Evolutionary conservation across 2,329 filamentous ascomycete genomes (phyloP).

Genomic region (Hypoxylon sp.): DNA sequence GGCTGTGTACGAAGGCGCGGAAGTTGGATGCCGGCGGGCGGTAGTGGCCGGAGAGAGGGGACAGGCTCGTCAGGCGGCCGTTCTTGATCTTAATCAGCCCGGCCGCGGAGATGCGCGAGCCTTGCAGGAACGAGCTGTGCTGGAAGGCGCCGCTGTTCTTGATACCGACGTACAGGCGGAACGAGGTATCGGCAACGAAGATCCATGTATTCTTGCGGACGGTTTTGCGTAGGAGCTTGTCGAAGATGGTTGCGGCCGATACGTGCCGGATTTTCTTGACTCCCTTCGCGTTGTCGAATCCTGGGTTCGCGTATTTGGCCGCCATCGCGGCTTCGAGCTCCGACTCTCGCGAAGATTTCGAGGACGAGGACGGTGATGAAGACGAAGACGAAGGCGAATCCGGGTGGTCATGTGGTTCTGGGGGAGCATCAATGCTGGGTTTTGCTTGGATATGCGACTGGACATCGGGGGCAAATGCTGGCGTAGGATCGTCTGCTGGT

Average conservation of each 20-base stretch:
- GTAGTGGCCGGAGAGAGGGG: conserved; percentile 83
- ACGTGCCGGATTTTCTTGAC: conserved; percentile 70
- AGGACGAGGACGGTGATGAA: conserved; percentile 45
- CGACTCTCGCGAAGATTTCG: conserved; percentile 58
- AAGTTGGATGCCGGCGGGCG: conserved; percentile 87
- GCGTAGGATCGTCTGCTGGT: conserved; percentile 70
- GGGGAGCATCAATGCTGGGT: conserved; percentile 46
- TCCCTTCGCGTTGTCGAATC: conserved; percentile 72
- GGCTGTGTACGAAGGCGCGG: conserved; percentile 79
- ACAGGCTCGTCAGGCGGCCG: conserved; percentile 80
- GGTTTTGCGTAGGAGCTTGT: conserved; percentile 81
- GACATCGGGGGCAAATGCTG: conserved; percentile 61
- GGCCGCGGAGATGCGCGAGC: conserved; percentile 83
- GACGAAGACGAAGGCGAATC: conserved; percentile 16
- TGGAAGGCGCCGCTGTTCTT: conserved; percentile 91
- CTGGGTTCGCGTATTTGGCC: conserved; percentile 74
- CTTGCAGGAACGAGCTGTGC: conserved; percentile 90
- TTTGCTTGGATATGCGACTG: conserved; percentile 47
- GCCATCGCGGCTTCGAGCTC: conserved; percentile 71
- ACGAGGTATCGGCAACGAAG: conserved; percentile 88
- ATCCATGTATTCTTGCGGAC: conserved; percentile 94
- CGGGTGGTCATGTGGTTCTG: conserved; percentile 42
- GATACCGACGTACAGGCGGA: conserved; percentile 89
- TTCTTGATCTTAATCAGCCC: conserved; percentile 88
- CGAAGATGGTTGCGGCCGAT: conserved; percentile 79